Base-by-base conservation (phyloP, 768 basidiomycete species). In the Trametes punicea region DNA sequence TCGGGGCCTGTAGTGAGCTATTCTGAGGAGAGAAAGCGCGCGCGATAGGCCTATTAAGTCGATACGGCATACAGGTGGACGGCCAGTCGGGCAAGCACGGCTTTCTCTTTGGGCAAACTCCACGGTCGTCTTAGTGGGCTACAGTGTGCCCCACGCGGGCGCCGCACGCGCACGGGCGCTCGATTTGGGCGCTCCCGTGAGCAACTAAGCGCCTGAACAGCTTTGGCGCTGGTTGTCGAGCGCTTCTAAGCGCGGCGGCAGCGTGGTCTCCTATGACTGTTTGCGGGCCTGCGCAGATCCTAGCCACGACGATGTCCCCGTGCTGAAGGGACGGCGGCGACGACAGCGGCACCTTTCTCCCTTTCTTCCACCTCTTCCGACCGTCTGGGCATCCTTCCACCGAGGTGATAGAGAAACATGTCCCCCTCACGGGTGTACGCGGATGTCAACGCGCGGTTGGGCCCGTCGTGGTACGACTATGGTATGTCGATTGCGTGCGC, bases 391-490 rank as follows among this genome's bases (percentile, higher is more conserved):
- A 7, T 10, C 6, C 31, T 30, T 16, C 25, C 33, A 20, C 18
- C 7, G 7, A 6, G 36, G 46, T 34, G 87, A 46, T 25, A 23
- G 21, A 25, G 46, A 55, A 18, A 10, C 16, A 87, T 92, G 60
- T 84, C 90, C 62, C 86, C 89, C 64, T 84, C 90, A 62, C 86
- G 90, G 65, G 87, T 94, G 44, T 96, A 97, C 69, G 74, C 87
- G 53, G 85, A 93, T 73, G 92, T 93, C 67, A 96, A 96, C 70
- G 81, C 83, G 63, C 82, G 84, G 66, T 75, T 91, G 63, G 94
- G 94, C 18, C 82, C 91, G 56, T 81, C 87, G 61, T 96, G 94
- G 94, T 88, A 92, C 71, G 94, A 96, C 80, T 97, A 96, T 68
- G 94, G 94, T 95, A 63, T 64, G 78, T 71, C 41, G 29, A 25